phyloP scores from a whole-genome alignment of 257 asterid species.

The Anisodus tanguticus region DNA sequence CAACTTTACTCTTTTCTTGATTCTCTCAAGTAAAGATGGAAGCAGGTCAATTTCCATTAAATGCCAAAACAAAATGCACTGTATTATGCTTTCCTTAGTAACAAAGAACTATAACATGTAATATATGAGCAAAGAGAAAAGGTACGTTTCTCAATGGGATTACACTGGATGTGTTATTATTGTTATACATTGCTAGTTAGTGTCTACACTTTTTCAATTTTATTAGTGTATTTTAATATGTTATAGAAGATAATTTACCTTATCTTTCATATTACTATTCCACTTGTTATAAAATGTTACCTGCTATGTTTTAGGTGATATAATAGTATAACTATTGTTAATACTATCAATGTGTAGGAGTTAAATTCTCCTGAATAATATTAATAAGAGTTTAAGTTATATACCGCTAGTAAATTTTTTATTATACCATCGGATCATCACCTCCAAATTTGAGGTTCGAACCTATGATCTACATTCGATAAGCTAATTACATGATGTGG shows the following conservation, averaged over 20 bases:
- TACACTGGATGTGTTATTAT: no score
- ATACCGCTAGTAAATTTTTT: no score
- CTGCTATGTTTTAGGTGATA: no score
- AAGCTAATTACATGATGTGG: not conserved
- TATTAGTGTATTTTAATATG: no score
- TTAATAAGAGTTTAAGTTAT: not conserved
- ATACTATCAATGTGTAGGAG: no score
- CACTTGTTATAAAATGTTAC: not conserved
- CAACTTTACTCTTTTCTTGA: constrained; percentile 13
- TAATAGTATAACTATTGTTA: no score
- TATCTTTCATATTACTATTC: not conserved
- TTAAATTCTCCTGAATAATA: not conserved
- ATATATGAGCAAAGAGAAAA: not conserved
- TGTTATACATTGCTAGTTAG: no score
- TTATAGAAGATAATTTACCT: no score
- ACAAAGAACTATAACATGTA: not conserved
- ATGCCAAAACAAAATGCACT: not conserved
- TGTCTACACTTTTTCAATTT: no score
- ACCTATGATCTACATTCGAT: not conserved
- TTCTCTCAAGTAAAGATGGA: not conserved
- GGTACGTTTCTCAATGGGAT: no score
- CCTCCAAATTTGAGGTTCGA: no score
- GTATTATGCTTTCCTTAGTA: not conserved
- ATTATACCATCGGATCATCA: no score
- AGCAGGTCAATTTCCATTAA: not conserved